These are phyloP conservation scores for Poa annua DNA, from an alignment of 176 grass and related monocot genomes.

Conservation along the genomic window DNA sequence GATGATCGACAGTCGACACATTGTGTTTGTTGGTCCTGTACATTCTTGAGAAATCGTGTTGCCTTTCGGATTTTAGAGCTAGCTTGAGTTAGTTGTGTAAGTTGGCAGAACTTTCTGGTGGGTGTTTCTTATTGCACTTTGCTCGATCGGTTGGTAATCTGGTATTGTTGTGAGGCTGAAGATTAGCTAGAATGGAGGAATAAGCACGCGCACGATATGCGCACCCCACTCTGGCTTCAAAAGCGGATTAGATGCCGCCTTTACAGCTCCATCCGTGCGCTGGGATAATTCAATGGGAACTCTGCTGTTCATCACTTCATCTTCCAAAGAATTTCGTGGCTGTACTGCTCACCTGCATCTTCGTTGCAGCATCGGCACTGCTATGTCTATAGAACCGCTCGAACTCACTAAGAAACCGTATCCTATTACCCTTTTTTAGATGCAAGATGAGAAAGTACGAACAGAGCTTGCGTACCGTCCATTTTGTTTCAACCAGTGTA, in stretches of 20 bases:
- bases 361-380: background rate
- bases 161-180: conserved; percentile 13
- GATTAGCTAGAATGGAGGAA: conserved; percentile 1
- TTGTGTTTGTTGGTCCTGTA: background rate
- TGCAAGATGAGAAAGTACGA: too few species aligned
- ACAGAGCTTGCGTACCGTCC: too few species aligned
- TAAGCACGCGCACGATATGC: conserved; percentile 35
- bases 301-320: background rate
- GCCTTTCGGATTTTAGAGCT: background rate
- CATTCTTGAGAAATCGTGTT: background rate
- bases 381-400: background rate
- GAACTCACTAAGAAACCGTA: background rate
- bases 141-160: background rate
- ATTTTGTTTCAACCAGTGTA: too few species aligned
- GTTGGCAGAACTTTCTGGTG: background rate
- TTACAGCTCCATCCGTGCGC: conserved; percentile 37
- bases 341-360: background rate
- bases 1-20: background rate
- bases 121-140: background rate
- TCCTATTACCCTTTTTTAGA: too few species aligned
- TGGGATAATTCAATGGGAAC: conserved; percentile 18
- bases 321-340: background rate
- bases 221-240: conserved; percentile 28
- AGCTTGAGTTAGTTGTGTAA: background rate
- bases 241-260: conserved; percentile 21